Conservation (phyloP, 1,139 yeast species). For the Suhomyces guaymorum region DNA sequence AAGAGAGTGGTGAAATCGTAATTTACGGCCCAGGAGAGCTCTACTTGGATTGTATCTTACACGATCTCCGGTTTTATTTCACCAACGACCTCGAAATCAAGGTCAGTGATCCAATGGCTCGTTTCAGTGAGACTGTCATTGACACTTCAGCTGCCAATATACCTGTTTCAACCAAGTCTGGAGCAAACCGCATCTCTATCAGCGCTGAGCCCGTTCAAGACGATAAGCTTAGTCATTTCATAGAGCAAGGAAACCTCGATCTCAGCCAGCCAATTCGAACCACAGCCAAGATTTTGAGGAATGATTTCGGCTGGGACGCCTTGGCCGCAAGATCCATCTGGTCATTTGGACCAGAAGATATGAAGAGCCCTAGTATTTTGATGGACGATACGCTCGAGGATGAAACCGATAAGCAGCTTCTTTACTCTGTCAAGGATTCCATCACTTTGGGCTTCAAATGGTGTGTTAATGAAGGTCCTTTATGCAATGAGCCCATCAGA, state of each 20-base stretch:
- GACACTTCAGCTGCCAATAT: constrained; percentile 70
- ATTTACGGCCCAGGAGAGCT: constrained; percentile 85
- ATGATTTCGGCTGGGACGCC: constrained; percentile 75
- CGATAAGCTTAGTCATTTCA: constrained; percentile 50
- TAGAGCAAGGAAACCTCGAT: constrained; percentile 52
- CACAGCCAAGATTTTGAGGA: constrained; percentile 56
- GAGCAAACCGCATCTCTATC: constrained; percentile 61
- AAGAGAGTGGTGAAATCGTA: constrained; percentile 87
- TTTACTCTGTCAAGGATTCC: constrained; percentile 51
- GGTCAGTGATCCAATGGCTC: constrained; percentile 82
- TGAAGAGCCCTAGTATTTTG: constrained; percentile 57
- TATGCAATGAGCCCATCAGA: constrained; percentile 81
- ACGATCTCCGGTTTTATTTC: constrained; percentile 66
- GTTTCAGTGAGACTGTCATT: constrained; percentile 75
- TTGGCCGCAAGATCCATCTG: constrained; percentile 81
- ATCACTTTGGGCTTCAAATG: constrained; percentile 79
- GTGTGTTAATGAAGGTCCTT: constrained; percentile 85
- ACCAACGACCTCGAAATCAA: constrained; percentile 67
- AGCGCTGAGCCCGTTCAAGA: constrained; percentile 76
- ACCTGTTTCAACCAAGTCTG: constrained; percentile 56
- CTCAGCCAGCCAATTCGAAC: constrained; percentile 38
- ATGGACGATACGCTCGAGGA: constrained; percentile 76
- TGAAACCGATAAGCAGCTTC: constrained; percentile 61
- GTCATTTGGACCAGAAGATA: constrained; percentile 70
- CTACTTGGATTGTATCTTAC: constrained; percentile 79